Conservation (phyloP, 768 basidiomycete genomes). For the Pisolithus orientalis region DNA sequence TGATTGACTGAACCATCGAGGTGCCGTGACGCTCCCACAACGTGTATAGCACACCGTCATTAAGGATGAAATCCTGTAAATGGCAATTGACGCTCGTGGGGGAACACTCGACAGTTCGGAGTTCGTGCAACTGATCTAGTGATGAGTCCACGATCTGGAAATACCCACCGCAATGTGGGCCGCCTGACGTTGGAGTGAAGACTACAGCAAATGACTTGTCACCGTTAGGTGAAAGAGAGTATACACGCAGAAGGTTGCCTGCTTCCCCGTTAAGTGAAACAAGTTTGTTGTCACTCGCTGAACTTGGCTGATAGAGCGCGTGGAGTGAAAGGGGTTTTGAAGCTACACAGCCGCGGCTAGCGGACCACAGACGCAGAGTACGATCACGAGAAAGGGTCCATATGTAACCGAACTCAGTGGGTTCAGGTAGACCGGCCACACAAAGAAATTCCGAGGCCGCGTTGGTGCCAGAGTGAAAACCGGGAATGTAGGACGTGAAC, state of each 20-base stretch:
- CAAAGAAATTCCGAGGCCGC: slow-evolving; percentile 60
- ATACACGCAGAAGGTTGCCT: slow-evolving; percentile 61
- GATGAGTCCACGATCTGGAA: slow-evolving; percentile 61
- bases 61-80: slow-evolving; percentile 73
- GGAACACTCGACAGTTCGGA: slow-evolving; percentile 57
- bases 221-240: slow-evolving; percentile 40
- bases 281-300: slow-evolving; percentile 28
- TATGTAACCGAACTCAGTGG: slow-evolving; percentile 64
- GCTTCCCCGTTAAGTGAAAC: slow-evolving; percentile 55
- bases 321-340: slow-evolving; percentile 45
- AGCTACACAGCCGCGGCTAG: slow-evolving; percentile 66
- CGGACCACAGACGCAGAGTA: slow-evolving; percentile 79
- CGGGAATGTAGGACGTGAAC: slow-evolving; percentile 59
- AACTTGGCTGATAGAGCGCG: slow-evolving; percentile 27
- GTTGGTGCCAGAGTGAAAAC: slow-evolving; percentile 39
- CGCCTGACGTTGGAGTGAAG: slow-evolving; percentile 65
- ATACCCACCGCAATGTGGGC: slow-evolving; percentile 65
- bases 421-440: slow-evolving; percentile 67
- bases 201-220: slow-evolving; percentile 58
- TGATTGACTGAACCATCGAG: slow-evolving; percentile 57
- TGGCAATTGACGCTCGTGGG: slow-evolving; percentile 57
- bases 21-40: slow-evolving; percentile 81
- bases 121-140: slow-evolving; percentile 53
- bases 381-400: slow-evolving; percentile 89
- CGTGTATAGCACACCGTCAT: slow-evolving; percentile 48